Base-by-base conservation (phyloP, 2,329 filamentous ascomycete genomes). In the Hirsutella rhossiliensis region DNA sequence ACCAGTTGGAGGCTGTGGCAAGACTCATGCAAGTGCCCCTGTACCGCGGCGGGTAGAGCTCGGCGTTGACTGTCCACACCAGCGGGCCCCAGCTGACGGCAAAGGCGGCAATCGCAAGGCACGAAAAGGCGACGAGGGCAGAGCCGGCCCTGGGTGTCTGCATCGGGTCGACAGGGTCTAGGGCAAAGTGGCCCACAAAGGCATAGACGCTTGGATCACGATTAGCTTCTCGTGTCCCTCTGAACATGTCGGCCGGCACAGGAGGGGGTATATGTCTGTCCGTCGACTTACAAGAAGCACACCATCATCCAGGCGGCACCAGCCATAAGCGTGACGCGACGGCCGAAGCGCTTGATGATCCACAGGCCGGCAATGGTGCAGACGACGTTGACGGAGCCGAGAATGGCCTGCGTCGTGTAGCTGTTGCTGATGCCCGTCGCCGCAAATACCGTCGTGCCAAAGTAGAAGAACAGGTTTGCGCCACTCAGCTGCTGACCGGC, bases 61-160 rank as follows among this genome's bases (percentile, higher is more conserved):
- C 79, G 2, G 76, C 76, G 11, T 78, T 73, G 12, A 80, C 71
- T 11, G 73, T 71, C 81, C 81, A 85, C 19, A 83, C 71, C 8
- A 84, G 73, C 1, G 81, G 81, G 19, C 80, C 80, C 81, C 80
- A 84, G 12, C 78, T 82, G 48, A 72, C 76, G n/a, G 78, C 78
- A 49, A 81, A 83, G 3, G 72, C 78, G 17, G 70, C 75, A 45
- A 83, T 83, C 56, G 82, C 82, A 36, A 85, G 66, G 54, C 80
- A 83, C 0, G 80, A 80, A 58, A 84, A 83, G 43, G 80, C 71
- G 38, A 85, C 81, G 52, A 84, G 75, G 36, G 73, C 72, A 4
- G 72, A 67, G 19, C 80, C 80, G 6, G 73, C 67, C 11, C 60
- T 54, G 27, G 72, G 67, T 0, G 67, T 68, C 49, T 60, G 66